Conservation (phyloP, 2,329 filamentous ascomycete genomes). For the Geoglossum cookeanum region DNA sequence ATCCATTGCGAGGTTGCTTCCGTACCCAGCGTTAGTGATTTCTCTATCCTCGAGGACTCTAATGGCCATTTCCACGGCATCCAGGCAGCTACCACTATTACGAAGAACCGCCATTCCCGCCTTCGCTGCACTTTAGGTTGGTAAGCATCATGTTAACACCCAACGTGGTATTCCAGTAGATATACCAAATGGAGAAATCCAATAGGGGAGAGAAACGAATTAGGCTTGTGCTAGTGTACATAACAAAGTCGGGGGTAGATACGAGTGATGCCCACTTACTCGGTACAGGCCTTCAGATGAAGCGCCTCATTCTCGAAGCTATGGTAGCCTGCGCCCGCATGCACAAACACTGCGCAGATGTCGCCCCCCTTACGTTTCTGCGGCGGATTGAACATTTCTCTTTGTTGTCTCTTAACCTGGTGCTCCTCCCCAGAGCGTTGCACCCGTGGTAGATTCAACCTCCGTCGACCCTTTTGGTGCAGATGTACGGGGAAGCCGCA, state of each 20-base stretch:
- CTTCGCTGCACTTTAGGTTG: conserved; percentile 49
- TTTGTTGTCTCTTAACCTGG: neutral
- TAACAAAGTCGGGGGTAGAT: neutral
- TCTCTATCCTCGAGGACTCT: conserved; percentile 79
- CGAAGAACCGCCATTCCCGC: conserved; percentile 66
- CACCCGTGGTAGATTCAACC: neutral
- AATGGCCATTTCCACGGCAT: conserved; percentile 80
- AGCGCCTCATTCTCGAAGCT: conserved; percentile 67
- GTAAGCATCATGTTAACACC: conserved; percentile 9
- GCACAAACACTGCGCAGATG: conserved; percentile 71
- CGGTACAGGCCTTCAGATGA: conserved; percentile 71
- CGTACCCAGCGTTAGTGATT: conserved; percentile 91
- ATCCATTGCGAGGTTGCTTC: conserved; percentile 83
- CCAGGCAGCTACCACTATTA: conserved; percentile 59
- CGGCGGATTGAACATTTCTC: conserved; percentile 21
- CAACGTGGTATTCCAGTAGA: neutral
- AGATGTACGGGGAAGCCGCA: neutral
- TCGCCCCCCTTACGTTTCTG: conserved; percentile 22
- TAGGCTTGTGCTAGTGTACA: neutral
- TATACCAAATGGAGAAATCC: neutral
- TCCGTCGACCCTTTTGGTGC: neutral
- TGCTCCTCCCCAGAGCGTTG: neutral
- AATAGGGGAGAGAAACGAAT: conserved; percentile 7
- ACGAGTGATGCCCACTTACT: conserved; percentile 37
- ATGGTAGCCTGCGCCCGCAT: conserved; percentile 89